phyloP scores from a whole-genome alignment of 2,329 filamentous ascomycete species.

The Phyllosticta citrichinensis region DNA sequence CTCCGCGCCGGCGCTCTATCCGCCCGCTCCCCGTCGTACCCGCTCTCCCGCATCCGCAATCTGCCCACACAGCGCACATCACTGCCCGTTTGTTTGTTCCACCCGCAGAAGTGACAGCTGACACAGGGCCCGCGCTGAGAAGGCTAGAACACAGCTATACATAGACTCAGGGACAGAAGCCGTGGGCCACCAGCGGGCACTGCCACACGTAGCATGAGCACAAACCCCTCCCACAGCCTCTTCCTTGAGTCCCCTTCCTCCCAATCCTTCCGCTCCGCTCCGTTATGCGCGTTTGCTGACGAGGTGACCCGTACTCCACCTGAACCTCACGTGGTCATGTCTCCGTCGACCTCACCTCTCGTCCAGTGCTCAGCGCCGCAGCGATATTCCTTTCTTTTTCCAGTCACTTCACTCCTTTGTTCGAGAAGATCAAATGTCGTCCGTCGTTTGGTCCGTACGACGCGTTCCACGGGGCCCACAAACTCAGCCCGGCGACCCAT shows the following conservation, averaged over 20 bases:
- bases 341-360: too few relatives aligned
- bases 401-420: too few relatives aligned
- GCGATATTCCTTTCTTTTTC: too few relatives aligned
- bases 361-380: too few relatives aligned
- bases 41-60: background rate
- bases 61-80: background rate
- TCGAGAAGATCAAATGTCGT: too few relatives aligned
- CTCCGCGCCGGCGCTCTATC: background rate
- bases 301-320: too few relatives aligned
- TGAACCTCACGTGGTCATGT: too few relatives aligned
- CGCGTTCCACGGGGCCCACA: too few relatives aligned
- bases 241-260: background rate
- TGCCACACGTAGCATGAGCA: background rate
- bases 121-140: background rate
- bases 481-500: too few relatives aligned
- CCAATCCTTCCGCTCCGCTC: background rate
- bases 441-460: too few relatives aligned
- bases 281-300: background rate
- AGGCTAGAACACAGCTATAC: background rate
- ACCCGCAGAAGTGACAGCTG: background rate
- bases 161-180: background rate
- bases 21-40: background rate
- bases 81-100: background rate
- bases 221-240: too few relatives aligned
- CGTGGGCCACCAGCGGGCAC: background rate